Evolutionary conservation across 2,329 filamentous ascomycete species (phyloP).

Genomic region (Microdochium bolleyi): DNA sequence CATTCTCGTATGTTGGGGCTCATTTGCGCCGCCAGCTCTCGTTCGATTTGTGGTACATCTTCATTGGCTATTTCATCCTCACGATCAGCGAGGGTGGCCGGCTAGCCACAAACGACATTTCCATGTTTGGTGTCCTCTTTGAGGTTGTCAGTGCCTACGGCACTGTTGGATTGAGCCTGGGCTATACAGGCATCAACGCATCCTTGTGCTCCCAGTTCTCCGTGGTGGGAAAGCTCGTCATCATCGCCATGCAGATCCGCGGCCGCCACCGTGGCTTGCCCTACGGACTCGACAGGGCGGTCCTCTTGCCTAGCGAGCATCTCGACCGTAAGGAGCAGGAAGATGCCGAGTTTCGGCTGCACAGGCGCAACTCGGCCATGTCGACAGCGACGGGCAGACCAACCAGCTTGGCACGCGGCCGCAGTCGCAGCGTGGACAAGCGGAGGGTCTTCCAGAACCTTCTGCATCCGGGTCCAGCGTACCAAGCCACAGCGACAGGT

Average conservation of each 20-base stretch:
- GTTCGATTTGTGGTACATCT: slow-evolving; percentile 97
- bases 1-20: slow-evolving; percentile 78
- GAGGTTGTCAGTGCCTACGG: slow-evolving; percentile 89
- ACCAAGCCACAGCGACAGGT: not conserved
- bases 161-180: slow-evolving; percentile 85
- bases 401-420: slow-evolving; percentile 12
- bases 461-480: slow-evolving; percentile 18
- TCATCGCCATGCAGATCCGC: slow-evolving; percentile 62
- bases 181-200: slow-evolving; percentile 67
- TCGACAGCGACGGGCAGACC: slow-evolving; percentile 15
- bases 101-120: slow-evolving; percentile 56
- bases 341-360: slow-evolving; percentile 29
- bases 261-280: slow-evolving; percentile 62
- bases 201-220: slow-evolving; percentile 80
- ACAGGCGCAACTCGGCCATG: slow-evolving; percentile 25
- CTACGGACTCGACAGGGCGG: slow-evolving; percentile 56
- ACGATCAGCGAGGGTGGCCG: slow-evolving; percentile 75
- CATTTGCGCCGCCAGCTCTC: slow-evolving; percentile 90
- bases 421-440: slow-evolving; percentile 18
- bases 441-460: slow-evolving; percentile 15
- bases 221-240: slow-evolving; percentile 61
- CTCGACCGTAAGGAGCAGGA: slow-evolving; percentile 45
- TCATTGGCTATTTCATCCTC: slow-evolving; percentile 87
- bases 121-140: slow-evolving; percentile 66
- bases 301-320: slow-evolving; percentile 49